Evolutionary conservation across 2,329 filamentous ascomycete species (phyloP), one percentile per base, ranked within the genome.

Genomic region (Paracorniculantispora psalliotae): DNA sequence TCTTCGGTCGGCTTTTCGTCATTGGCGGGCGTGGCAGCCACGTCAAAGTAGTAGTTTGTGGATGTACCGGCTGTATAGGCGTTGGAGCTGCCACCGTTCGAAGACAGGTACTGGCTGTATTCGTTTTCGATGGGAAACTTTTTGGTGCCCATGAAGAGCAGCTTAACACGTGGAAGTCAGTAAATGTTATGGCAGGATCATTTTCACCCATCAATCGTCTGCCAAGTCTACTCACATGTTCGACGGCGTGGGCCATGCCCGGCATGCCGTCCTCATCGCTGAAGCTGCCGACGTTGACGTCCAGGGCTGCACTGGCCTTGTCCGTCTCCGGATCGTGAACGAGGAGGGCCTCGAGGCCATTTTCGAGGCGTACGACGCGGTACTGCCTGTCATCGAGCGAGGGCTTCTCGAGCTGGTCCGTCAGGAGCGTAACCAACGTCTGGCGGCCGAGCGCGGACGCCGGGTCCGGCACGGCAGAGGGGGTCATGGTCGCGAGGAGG

Each of bases 21-120:
- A 61, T 87, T 85, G 69, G 80, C 84, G 13, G 88, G 83, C 54
- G 91, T 91, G 33, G 92, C 91, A 21, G 90, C 91, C 60, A 97
- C 87, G 69, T 99, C 94, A 71, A 99, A 99, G 75, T 90, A 97
- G 77, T 96, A 99, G 76, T 97, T 97, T 63, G 94, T 99, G 55
- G 93, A 96, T 1, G 91, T 96, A 5, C 90, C 81, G 17, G 89
- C 92, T 1, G 94, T 99, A 73, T 96, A 97, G 58, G 94, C 94
- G 72, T 99, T 99, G 28, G 92, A 96, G 69, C 88, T 86, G 58
- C 94, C 94, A 10, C 92, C 96, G 72, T 97, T 89, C 61, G 90
- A 83, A 54, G 92, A 90, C 57, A 99, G 84, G 72, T 96, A 99
- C 71, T 93, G 88, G 68, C 91, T 91, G 79, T 99, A 99, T 64